phyloP scores from a whole-genome alignment of 169 alveolate species.

The Plasmodium berghei region DNA sequence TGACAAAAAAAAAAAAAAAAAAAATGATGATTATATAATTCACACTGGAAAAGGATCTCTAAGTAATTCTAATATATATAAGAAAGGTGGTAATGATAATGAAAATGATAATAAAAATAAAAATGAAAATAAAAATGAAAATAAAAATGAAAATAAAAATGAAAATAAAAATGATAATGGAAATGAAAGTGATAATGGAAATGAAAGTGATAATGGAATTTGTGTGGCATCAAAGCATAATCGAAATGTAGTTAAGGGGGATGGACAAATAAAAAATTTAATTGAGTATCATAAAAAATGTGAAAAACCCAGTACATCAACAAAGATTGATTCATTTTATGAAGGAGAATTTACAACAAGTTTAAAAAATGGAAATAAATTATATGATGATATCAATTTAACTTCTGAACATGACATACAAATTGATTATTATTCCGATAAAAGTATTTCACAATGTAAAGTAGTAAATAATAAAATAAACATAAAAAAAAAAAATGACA shows the following conservation, averaged over 20 bases:
- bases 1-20: conserved; percentile 18
- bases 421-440: no score
- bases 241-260: not conserved
- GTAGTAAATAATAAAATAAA: no score
- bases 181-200: not conserved
- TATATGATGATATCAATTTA: no score
- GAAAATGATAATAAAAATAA: not conserved
- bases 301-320: no score
- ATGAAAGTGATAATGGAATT: not conserved
- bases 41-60: no score
- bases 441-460: no score
- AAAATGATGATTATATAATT: not conserved
- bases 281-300: no score
- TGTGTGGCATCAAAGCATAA: not conserved
- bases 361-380: no score
- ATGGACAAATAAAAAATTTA: not conserved
- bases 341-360: no score
- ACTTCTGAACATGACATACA: no score
- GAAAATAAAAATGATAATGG: not conserved
- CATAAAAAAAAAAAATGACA: no score
- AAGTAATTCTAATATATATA: not conserved
- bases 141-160: not conserved
- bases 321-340: no score
- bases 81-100: not conserved
- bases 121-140: not conserved